Evolutionary conservation across 108 stramenopile species (phyloP), one percentile per base, ranked within the genome.

Genomic region (Cyclotella atomus): DNA sequence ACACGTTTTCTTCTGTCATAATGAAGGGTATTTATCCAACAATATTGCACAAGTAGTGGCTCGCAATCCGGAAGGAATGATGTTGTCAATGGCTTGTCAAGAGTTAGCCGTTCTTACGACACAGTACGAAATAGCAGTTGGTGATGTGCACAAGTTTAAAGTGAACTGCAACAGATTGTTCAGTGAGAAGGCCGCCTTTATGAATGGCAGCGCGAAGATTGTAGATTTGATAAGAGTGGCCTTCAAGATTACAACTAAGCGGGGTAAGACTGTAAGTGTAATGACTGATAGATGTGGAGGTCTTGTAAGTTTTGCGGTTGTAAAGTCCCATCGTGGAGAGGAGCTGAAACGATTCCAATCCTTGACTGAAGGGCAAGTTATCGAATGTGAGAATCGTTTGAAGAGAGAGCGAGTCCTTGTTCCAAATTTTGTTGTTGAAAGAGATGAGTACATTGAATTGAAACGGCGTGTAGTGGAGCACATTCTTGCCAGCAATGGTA

Each of bases 231-330:
- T 77, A 15, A 67, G 72, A 20, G 73, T 88, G 38, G 85, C 81
- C 36, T 95, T 95, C 66, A 85, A 83, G 35, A 76, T 95, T 21
- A 82, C 61, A 17, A 91, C 87, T 25, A 84, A 71, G 57, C 69
- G 64, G 25, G 89, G 91, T 14, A 59, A 44, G 28, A 66, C 12
- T 30, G 86, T 87, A 12, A 89, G 75, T 68, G 86, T 95, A 29
- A 87, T 89, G 55, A 90, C 94, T 46, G 91, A 92, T 82, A 84
- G 94, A 23, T 92, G 90, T 72, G 91, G 91, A 19, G 91, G 90
- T 15, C 76, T 89, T 47, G 86, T 89, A 34, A 87, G 84, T 74
- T 86, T 87, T 59, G 88, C 76, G 8, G 85, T 89, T 59, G 89
- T 94, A n/a, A 87, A 86, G 43, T 73, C 76, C 69, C 67, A 68